These are phyloP conservation scores for Heritiera littoralis DNA, from an alignment of 345 rosid genomes.

Conservation along the genomic window DNA sequence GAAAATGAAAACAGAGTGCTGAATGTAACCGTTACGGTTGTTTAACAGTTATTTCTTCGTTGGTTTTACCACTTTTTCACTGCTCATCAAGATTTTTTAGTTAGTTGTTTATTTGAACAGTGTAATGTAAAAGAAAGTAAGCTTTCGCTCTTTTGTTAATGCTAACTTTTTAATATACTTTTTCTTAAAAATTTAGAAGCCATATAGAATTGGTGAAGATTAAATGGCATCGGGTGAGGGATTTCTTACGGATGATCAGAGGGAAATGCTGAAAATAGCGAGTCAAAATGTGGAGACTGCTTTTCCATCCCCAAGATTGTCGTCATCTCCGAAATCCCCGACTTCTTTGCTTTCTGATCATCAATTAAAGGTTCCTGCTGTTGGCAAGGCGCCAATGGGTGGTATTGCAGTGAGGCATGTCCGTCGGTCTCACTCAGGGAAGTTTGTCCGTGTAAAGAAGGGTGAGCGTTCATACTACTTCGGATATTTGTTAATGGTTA, in stretches of 20 bases:
- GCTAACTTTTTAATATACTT: not conserved
- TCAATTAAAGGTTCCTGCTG: constrained; percentile 60
- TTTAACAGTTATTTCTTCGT: not conserved
- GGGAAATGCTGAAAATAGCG: constrained; percentile 77
- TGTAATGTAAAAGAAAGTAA: not conserved
- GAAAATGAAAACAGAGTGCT: not conserved
- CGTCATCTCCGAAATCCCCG: constrained; percentile 85
- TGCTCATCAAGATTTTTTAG: not conserved
- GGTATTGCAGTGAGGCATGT: constrained; percentile 77
- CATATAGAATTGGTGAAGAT: constrained; percentile 18
- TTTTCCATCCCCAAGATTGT: constrained; percentile 76
- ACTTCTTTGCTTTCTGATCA: constrained; percentile 61
- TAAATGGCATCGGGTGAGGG: constrained; percentile 83
- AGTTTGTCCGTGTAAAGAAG: constrained; percentile 73
- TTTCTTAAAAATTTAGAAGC: constrained; percentile 1
- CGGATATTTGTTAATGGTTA: not conserved
- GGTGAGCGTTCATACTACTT: constrained; percentile 40
- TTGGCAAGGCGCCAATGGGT: constrained; percentile 58
- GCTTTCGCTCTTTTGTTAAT: not conserved
- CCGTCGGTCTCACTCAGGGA: constrained; percentile 85
- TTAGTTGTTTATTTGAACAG: not conserved
- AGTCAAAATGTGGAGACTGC: constrained; percentile 51
- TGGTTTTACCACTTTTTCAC: not conserved
- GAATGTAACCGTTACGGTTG: not conserved
- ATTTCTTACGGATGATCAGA: constrained; percentile 74